These are phyloP conservation scores for Syncephalastrum sp. DNA, from an alignment of 371 early-diverging fungal genomes.

Conservation along the genomic window DNA sequence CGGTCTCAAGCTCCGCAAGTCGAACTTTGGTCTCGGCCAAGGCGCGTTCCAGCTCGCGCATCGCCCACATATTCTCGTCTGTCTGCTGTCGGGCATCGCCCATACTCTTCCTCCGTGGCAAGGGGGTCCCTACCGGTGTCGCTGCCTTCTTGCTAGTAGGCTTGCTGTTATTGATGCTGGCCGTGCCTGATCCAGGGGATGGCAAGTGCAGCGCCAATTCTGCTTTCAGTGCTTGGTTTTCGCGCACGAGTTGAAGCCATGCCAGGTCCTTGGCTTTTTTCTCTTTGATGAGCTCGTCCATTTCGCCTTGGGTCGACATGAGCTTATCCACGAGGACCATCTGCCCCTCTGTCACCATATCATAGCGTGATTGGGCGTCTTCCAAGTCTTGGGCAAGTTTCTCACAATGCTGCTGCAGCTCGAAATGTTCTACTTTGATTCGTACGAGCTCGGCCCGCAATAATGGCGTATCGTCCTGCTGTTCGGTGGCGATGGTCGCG, in stretches of 20 bases:
- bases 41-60: conserved; percentile 11
- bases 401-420: conserved; percentile 34
- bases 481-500: conserved; percentile 4
- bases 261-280: conserved; percentile 21
- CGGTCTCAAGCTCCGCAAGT: conserved; percentile 8
- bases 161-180: not conserved
- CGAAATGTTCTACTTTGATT: conserved; percentile 32
- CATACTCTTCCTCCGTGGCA: conserved; percentile 7
- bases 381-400: conserved; percentile 28
- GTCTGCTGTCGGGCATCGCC: conserved; percentile 5
- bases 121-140: not conserved
- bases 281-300: conserved; percentile 29
- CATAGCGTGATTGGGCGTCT: conserved; percentile 25
- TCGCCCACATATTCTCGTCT: conserved; percentile 5
- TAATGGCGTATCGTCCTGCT: conserved; percentile 5
- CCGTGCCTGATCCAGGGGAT: conserved; percentile 2
- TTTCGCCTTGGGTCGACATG: conserved; percentile 25
- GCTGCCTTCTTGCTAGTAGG: too few species aligned
- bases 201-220: conserved; percentile 1
- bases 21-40: conserved; percentile 13
- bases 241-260: conserved; percentile 14
- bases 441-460: conserved; percentile 27
- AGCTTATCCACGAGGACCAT: conserved; percentile 38
- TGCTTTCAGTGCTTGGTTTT: conserved; percentile 16
- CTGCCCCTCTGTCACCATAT: conserved; percentile 49